Evolutionary conservation across 257 asterid genomes (phyloP).

Genomic region (Jacaranda copaia): DNA sequence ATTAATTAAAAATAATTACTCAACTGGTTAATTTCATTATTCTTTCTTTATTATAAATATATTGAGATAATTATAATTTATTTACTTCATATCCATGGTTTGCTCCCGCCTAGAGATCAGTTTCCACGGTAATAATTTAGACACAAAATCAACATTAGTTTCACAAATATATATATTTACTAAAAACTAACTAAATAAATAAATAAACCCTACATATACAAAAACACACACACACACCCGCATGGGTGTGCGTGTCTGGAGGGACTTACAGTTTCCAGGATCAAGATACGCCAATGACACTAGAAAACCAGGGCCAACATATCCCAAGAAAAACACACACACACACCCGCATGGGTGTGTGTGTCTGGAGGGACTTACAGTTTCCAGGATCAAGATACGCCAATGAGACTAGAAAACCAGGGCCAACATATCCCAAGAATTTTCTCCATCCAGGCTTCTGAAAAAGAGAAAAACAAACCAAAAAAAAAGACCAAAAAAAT

Average conservation of each 20-base stretch:
- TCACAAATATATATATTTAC: not conserved
- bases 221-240: not conserved
- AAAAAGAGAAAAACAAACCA: too few species aligned
- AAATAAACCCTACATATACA: slow-evolving; percentile 78
- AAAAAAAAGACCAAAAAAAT: too few species aligned
- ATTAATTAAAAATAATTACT: slow-evolving; percentile 13
- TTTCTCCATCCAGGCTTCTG: slow-evolving; percentile 89
- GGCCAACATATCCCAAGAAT: slow-evolving; percentile 55
- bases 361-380: slow-evolving; percentile 45
- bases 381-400: slow-evolving; percentile 98
- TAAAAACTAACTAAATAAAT: too few species aligned
- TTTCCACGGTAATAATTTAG: slow-evolving; percentile 63
- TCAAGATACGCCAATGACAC: slow-evolving; percentile 94
- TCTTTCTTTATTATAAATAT: slow-evolving; percentile 3
- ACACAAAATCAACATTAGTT: not conserved
- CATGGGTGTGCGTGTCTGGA: too few species aligned
- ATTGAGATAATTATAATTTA: not conserved
- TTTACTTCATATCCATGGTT: slow-evolving; percentile 74
- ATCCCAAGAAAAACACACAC: slow-evolving; percentile 61
- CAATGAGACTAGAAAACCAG: slow-evolving; percentile 90
- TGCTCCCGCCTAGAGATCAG: slow-evolving; percentile 96
- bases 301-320: slow-evolving; percentile 72
- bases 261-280: slow-evolving; percentile 82
- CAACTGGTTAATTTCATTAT: too few species aligned
- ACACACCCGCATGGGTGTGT: too few species aligned